phyloP scores from a whole-genome alignment of 2,329 filamentous ascomycete species.

The Neonectria sp. region DNA sequence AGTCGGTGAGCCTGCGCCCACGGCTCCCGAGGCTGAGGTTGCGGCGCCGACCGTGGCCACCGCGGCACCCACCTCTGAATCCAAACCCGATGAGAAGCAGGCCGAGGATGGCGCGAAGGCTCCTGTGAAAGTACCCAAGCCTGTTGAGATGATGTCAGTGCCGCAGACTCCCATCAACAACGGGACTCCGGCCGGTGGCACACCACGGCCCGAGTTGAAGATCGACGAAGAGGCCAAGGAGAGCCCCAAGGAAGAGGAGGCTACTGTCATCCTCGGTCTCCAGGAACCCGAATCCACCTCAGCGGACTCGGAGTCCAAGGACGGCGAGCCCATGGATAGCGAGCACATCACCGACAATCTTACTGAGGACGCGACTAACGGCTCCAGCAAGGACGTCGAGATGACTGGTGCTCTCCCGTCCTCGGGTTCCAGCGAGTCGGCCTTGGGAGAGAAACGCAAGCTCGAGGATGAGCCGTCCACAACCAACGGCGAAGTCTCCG shows the following conservation, averaged over 20 bases:
- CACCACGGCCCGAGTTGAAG: conserved; percentile 54
- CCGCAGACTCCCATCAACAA: conserved; percentile 55
- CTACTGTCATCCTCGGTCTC: conserved; percentile 45
- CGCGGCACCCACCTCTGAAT: conserved; percentile 39
- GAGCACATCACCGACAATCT: conserved; percentile 30
- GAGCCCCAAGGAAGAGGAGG: conserved; percentile 43
- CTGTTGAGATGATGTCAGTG: conserved; percentile 54
- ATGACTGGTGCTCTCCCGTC: conserved; percentile 34
- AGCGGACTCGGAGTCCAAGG: conserved; percentile 38
- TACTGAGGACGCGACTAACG: conserved; percentile 38
- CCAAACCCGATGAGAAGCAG: conserved; percentile 44
- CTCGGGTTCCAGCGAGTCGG: conserved; percentile 38
- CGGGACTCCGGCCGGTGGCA: conserved; percentile 53
- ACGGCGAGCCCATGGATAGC: conserved; percentile 32
- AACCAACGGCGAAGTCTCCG: conserved; percentile 34
- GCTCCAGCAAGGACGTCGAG: conserved; percentile 37
- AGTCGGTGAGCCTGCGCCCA: conserved; percentile 51
- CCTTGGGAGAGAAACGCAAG: conserved; percentile 57
- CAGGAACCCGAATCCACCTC: conserved; percentile 43
- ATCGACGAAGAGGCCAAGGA: conserved; percentile 51
- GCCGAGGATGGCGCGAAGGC: conserved; percentile 32
- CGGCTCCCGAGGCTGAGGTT: conserved; percentile 48
- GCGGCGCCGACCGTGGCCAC: conserved; percentile 47
- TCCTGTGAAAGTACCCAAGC: conserved; percentile 47
- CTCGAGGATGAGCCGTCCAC: conserved; percentile 50